Conservation (phyloP, 2,329 filamentous ascomycete genomes). For the Tolypocladium album region DNA sequence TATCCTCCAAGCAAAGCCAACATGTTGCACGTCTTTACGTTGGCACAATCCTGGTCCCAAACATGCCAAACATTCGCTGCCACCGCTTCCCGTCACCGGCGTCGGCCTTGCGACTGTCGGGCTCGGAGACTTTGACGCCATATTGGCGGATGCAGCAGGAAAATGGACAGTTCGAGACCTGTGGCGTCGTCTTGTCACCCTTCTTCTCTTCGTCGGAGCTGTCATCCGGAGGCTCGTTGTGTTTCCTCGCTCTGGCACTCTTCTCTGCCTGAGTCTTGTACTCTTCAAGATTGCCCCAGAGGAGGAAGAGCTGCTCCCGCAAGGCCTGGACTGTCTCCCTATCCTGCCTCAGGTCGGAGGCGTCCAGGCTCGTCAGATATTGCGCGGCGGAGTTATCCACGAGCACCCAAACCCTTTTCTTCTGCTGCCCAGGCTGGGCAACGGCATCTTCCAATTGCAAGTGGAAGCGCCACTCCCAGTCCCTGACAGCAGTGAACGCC, state of each 20-base stretch:
- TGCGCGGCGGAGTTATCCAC: slow-evolving; percentile 50
- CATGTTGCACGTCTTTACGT: neutral
- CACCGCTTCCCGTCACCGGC: slow-evolving; percentile 39
- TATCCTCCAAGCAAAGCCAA: neutral
- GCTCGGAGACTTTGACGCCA: slow-evolving; percentile 39
- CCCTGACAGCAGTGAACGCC: slow-evolving; percentile 9
- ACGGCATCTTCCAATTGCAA: slow-evolving; percentile 65
- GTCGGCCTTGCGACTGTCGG: slow-evolving; percentile 30
- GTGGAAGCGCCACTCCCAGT: slow-evolving; percentile 79
- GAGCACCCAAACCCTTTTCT: slow-evolving; percentile 51
- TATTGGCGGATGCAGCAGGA: slow-evolving; percentile 63
- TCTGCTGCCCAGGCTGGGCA: slow-evolving; percentile 17
- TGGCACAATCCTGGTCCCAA: slow-evolving; percentile 46
- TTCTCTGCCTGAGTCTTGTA: slow-evolving; percentile 33
- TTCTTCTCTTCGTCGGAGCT: slow-evolving; percentile 48
- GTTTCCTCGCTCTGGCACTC: slow-evolving; percentile 9
- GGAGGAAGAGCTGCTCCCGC: slow-evolving; percentile 58
- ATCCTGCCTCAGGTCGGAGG: slow-evolving; percentile 45
- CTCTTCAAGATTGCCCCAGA: slow-evolving; percentile 85
- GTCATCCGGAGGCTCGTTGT: slow-evolving; percentile 21
- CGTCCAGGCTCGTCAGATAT: slow-evolving; percentile 36
- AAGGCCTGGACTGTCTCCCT: slow-evolving; percentile 37
- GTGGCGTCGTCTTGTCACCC: slow-evolving; percentile 25
- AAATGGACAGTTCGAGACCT: slow-evolving; percentile 48
- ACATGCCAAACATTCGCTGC: slow-evolving; percentile 54